Evolutionary conservation across 1,284 basidiomycete genomes (phyloP).

Genomic region (Ustilago lituana): DNA sequence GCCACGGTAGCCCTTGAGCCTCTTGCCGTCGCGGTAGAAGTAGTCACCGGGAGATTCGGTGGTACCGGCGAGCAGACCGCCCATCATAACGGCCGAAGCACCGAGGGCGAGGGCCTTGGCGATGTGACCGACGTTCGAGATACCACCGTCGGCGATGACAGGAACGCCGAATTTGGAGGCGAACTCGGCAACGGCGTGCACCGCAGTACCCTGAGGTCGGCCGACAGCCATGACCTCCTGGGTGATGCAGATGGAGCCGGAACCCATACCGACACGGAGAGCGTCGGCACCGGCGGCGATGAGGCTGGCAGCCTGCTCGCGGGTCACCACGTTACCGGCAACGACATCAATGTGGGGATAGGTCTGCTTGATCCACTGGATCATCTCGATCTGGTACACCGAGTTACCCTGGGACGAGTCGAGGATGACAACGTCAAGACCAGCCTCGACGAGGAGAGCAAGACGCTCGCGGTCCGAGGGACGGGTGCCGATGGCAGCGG

Average conservation of each 20-base stretch:
- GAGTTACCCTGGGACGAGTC: conserved; percentile 99
- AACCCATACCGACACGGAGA: conserved; percentile 95
- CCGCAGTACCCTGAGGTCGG: conserved; percentile 94
- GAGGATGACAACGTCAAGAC: conserved; percentile 92
- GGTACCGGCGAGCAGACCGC: conserved; percentile 92
- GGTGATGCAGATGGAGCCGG: conserved; percentile 98
- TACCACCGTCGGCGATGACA: conserved; percentile 97
- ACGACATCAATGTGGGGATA: conserved; percentile 82
- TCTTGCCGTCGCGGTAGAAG: conserved; percentile 98
- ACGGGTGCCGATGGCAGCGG: conserved; percentile 95
- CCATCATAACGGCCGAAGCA: conserved; percentile 98
- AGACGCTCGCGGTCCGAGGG: conserved; percentile 88
- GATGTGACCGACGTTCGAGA: conserved; percentile 95
- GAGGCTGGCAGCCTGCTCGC: conserved; percentile 93
- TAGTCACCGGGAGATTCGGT: conserved; percentile 98
- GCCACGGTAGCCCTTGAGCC: conserved; percentile 97
- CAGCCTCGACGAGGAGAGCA: conserved; percentile 86
- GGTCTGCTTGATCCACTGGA: conserved; percentile 89
- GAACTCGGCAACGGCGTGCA: conserved; percentile 94
- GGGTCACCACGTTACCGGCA: conserved; percentile 96
- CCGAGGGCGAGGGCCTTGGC: conserved; percentile 95
- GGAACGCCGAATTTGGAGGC: conserved; percentile 92
- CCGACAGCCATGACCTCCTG: conserved; percentile 99
- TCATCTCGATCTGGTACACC: conserved; percentile 91
- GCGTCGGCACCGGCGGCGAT: conserved; percentile 95